Evolutionary conservation across 768 basidiomycete species (phyloP), one percentile per base, ranked within the genome.

Genomic region (Suillus tomentosus): DNA sequence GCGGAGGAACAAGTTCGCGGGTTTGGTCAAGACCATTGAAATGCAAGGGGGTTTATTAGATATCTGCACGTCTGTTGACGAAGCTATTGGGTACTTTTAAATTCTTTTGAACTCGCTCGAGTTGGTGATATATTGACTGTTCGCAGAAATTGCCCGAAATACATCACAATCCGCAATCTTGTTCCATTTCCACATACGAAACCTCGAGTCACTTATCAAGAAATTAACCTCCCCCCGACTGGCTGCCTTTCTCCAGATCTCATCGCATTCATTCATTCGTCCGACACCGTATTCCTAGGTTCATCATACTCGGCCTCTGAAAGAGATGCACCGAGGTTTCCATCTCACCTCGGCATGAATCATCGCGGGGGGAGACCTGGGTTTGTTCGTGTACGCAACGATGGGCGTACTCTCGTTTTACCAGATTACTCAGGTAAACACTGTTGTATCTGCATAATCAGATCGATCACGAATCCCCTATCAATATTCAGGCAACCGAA

Each of bases 141-240:
- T 9, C 34, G n/a, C 54, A 88, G 88, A 53, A 88, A 88, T 63
- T 89, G 87, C 69, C 88, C 88, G 13, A 90, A 89, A 68, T 90
- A 90, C 64, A 89, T 89, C 69, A 87, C 81, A 58, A 70, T 83
- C 45, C 82, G 86, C 14, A 79, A 86, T 14, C 74, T 89, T 10
- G 69, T 76, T n/a, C 76, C 86, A 1, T 72, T 80, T 64, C 70
- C 79, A 0, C 63, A 77, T 22, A 78, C 79, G 3, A 64, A 71
- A n/a, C 81, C 86, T 0, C 69, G 63, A 3, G 71, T 88, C 24
- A 68, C 68, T 1, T 68, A 83, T 62, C 69, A 79, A 59, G 64
- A 73, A 4, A 66, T 72, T 2, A 63, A 79, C 19, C 63, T 88
- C 5, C 64, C 69, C 3, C 34, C 68, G 0, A 66, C 67, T 11